Evolutionary conservation across 345 rosid genomes (phyloP).

Genomic region (Triadica sebifera): DNA sequence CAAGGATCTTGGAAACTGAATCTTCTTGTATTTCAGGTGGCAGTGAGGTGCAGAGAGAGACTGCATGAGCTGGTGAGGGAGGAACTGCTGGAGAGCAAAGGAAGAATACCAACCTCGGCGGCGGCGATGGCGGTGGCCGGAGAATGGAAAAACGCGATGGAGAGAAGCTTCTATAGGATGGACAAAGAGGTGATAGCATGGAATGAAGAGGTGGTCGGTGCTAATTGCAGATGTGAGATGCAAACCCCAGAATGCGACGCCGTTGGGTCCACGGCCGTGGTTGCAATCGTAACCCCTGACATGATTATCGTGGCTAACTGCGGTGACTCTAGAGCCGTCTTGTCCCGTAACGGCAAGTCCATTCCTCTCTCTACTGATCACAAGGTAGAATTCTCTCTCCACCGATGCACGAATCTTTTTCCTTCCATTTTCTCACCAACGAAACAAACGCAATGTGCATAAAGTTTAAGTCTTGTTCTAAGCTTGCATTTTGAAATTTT

Average conservation of each 20-base stretch:
- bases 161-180: conserved; percentile 64
- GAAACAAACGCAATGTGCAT: not conserved
- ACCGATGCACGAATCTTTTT: conserved; percentile 29
- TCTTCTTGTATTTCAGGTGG: conserved; percentile 38
- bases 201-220: conserved; percentile 18
- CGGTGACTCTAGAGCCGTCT: conserved; percentile 57
- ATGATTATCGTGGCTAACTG: conserved; percentile 49
- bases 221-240: conserved; percentile 64
- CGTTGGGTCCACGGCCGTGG: conserved; percentile 41
- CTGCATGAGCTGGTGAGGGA: conserved; percentile 63
- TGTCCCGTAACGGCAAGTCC: conserved; percentile 46
- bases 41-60: conserved; percentile 55
- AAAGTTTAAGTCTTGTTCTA: not conserved
- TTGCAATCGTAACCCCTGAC: conserved; percentile 35
- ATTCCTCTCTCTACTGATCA: conserved; percentile 35
- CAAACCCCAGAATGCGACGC: conserved; percentile 69
- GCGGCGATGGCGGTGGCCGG: not conserved
- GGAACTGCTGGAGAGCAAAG: not conserved
- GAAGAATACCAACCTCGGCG: not conserved
- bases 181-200: conserved; percentile 47
- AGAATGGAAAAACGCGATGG: conserved; percentile 55
- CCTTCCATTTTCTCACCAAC: not conserved
- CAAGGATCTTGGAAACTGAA: not conserved
- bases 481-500: not conserved
- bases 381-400: conserved; percentile 31